These are phyloP conservation scores for Bauhinia variegata DNA, from an alignment of 306 rosid species.

Conservation along the genomic window DNA sequence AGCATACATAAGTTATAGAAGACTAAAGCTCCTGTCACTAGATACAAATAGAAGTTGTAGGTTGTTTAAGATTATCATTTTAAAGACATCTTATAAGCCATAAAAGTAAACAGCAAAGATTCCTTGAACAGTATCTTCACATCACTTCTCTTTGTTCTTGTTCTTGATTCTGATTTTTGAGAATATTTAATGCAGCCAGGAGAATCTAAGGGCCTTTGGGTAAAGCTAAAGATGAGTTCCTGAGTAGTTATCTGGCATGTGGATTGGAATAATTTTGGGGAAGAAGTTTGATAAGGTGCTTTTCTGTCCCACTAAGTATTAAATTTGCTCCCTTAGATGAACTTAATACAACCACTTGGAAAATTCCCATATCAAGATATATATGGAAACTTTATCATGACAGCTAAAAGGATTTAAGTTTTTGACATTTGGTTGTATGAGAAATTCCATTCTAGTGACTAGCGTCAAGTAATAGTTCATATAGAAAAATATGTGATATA, in stretches of 20 bases:
- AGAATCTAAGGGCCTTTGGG: constrained; percentile 58
- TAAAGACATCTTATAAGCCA: constrained; percentile 34
- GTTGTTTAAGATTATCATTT: constrained; percentile 34
- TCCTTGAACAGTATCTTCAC: constrained; percentile 62
- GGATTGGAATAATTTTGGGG: constrained; percentile 60
- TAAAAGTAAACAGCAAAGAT: constrained; percentile 33
- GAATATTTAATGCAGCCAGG: constrained; percentile 65
- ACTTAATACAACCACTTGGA: constrained; percentile 50
- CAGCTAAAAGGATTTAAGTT: constrained; percentile 19
- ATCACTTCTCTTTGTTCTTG: constrained; percentile 52
- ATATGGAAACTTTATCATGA: constrained; percentile 28
- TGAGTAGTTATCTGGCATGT: constrained; percentile 61
- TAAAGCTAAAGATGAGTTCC: constrained; percentile 65
- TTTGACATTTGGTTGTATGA: neutral
- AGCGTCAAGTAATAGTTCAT: neutral
- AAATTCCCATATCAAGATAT: constrained; percentile 27
- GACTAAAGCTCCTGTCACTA: constrained; percentile 33
- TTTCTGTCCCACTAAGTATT: constrained; percentile 21
- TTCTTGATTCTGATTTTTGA: constrained; percentile 64
- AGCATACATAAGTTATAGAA: constrained; percentile 23
- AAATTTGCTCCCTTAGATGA: constrained; percentile 54
- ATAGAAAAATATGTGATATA: constrained; percentile 7
- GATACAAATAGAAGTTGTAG: constrained; percentile 22
- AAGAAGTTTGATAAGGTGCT: constrained; percentile 50
- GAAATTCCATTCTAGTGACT: neutral